phyloP scores from a whole-genome alignment of 2,329 filamentous ascomycete species.

The Ceratocystis diversiconidia region DNA sequence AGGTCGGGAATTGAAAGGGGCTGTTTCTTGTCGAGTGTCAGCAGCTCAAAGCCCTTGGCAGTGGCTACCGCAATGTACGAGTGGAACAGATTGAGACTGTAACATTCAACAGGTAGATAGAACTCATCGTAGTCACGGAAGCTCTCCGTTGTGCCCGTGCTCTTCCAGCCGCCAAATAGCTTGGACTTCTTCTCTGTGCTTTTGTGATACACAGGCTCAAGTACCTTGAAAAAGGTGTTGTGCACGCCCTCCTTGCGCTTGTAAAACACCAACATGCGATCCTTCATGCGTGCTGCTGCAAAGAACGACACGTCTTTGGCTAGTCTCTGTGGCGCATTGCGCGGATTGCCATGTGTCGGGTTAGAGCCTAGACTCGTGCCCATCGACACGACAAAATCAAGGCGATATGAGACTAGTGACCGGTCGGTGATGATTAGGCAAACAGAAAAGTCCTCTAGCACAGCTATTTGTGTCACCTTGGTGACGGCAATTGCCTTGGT shows the following conservation, averaged over 20 bases:
- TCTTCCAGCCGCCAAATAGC: slow-evolving; percentile 36
- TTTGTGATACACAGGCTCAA: slow-evolving; percentile 91
- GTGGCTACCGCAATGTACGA: slow-evolving; percentile 85
- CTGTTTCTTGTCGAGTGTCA: slow-evolving; percentile 94
- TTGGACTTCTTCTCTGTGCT: slow-evolving; percentile 70
- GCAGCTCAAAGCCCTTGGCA: slow-evolving; percentile 81
- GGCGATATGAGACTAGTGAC: slow-evolving; percentile 79
- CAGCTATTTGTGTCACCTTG: slow-evolving; percentile 80
- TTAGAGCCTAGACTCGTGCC: slow-evolving; percentile 40
- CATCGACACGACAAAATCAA: slow-evolving; percentile 64
- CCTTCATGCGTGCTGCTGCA: slow-evolving; percentile 91
- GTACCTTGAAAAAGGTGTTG: slow-evolving; percentile 92
- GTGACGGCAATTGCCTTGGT: slow-evolving; percentile 60
- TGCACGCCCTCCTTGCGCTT: slow-evolving; percentile 88
- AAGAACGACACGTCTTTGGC: slow-evolving; percentile 95
- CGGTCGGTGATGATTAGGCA: slow-evolving; percentile 87
- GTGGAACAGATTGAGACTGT: slow-evolving; percentile 90
- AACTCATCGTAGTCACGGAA: slow-evolving; percentile 99
- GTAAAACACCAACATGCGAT: slow-evolving; percentile 86
- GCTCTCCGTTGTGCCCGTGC: slow-evolving; percentile 56
- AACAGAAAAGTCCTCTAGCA: slow-evolving; percentile 89
- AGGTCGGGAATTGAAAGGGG: slow-evolving; percentile 87
- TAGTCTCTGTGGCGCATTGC: slow-evolving; percentile 81
- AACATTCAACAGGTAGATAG: slow-evolving; percentile 92
- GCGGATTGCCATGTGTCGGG: slow-evolving; percentile 53